phyloP scores from a whole-genome alignment of 345 rosid genomes.

The Melaleuca quinquenervia region DNA sequence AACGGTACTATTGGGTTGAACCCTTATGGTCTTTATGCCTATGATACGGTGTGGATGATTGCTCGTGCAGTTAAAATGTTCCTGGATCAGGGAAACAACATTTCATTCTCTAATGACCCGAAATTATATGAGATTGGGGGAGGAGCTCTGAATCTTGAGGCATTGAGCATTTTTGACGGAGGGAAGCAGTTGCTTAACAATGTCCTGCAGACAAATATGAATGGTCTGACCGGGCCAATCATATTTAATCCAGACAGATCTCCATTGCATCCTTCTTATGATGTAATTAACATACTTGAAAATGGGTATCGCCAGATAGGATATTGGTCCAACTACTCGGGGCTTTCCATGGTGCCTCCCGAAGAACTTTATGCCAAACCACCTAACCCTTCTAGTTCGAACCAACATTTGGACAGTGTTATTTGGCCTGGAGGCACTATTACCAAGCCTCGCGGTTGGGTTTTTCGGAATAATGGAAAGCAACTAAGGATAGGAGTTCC shows the following conservation, averaged over 20 bases:
- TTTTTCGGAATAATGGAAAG: conserved; percentile 74
- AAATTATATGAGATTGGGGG: conserved; percentile 27
- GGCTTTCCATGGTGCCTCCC: conserved; percentile 65
- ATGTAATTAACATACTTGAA: conserved; percentile 45
- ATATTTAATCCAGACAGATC: conserved; percentile 49
- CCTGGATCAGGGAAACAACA: conserved; percentile 51
- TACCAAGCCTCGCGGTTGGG: conserved; percentile 81
- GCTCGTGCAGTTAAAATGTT: conserved; percentile 65
- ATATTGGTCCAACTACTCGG: conserved; percentile 89
- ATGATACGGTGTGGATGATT: conserved; percentile 86
- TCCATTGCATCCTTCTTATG: conserved; percentile 51
- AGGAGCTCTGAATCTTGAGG: conserved; percentile 54
- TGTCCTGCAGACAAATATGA: conserved; percentile 53
- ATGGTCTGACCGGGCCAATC: conserved; percentile 68
- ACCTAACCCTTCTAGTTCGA: conserved; percentile 63
- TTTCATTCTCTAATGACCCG: conserved; percentile 61
- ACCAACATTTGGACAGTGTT: conserved; percentile 48
- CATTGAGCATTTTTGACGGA: conserved; percentile 68
- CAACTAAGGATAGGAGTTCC: conserved; percentile 73
- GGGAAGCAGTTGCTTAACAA: conserved; percentile 42
- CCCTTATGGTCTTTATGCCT: conserved; percentile 72
- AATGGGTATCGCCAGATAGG: conserved; percentile 46
- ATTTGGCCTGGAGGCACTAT: conserved; percentile 80
- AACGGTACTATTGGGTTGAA: conserved; percentile 62
- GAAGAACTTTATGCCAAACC: conserved; percentile 52